A percentile compares a stretch with the other conserved stretches of the same genome.
phyloP scores from a whole-genome alignment of 306 rosid genomes.

The Arachis hypogaea region DNA sequence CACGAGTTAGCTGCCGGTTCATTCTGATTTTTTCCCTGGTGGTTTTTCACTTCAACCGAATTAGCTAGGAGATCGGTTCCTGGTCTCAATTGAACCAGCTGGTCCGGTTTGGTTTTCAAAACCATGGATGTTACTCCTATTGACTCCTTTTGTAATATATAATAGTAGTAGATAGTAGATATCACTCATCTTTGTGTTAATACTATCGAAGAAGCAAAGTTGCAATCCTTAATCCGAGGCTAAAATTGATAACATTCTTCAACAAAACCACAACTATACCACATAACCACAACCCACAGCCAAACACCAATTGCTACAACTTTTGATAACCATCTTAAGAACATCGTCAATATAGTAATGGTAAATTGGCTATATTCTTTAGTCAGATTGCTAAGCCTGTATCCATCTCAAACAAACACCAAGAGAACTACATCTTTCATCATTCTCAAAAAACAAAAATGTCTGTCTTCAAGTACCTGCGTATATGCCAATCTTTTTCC shows the following conservation, averaged over 20 bases:
- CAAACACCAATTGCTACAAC: background rate
- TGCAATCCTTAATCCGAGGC: background rate
- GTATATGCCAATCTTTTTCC: background rate
- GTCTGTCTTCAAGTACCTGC: background rate
- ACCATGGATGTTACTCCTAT: too few relatives aligned
- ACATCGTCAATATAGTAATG: slow-evolving; percentile 27
- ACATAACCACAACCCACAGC: background rate
- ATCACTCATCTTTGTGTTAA: too few relatives aligned
- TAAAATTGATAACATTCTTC: background rate
- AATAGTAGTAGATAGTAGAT: too few relatives aligned
- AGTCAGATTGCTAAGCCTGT: slow-evolving; percentile 7
- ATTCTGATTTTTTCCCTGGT: too few relatives aligned
- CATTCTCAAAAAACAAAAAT: slow-evolving; percentile 5
- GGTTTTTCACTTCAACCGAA: too few relatives aligned
- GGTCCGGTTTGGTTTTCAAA: too few relatives aligned
- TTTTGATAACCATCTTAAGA: background rate
- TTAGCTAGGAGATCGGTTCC: too few relatives aligned
- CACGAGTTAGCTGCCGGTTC: too few relatives aligned
- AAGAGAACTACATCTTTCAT: background rate
- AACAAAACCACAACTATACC: background rate
- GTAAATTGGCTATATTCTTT: slow-evolving; percentile 27
- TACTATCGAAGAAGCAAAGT: background rate
- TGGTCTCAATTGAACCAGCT: too few relatives aligned
- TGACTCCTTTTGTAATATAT: too few relatives aligned
- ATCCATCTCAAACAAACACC: slow-evolving; percentile 8